Percentiles rank a stretch among this genome's conserved stretches.
These are phyloP conservation scores for Ganoderma sp. DNA, from an alignment of 1,284 basidiomycete species.

Conservation along the genomic window DNA sequence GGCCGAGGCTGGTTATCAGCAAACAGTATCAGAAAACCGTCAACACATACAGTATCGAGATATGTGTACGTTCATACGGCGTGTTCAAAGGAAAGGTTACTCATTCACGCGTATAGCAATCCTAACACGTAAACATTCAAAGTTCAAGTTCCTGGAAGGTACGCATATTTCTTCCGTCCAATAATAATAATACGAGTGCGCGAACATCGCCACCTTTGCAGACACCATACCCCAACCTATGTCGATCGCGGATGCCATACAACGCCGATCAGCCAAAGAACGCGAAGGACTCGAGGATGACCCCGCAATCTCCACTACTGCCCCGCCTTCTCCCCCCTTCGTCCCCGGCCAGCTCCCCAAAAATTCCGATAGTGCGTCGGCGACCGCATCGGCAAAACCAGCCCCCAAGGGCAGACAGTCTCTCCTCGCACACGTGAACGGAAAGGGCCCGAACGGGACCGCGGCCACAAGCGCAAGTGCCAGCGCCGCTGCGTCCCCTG, in stretches of 20 bases:
- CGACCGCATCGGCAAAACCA: constrained; percentile 11
- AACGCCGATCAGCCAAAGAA: constrained; percentile 59
- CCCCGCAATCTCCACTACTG: constrained; percentile 55
- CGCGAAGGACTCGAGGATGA: constrained; percentile 63
- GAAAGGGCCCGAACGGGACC: constrained; percentile 25
- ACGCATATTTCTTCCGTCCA: constrained; percentile 21
- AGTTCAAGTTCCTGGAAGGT: constrained; percentile 76
- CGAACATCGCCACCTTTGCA: constrained; percentile 37
- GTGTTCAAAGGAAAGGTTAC: constrained; percentile 4
- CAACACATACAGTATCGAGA: constrained; percentile 67
- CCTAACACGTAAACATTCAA: constrained; percentile 62
- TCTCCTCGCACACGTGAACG: constrained; percentile 29
- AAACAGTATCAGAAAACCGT: constrained; percentile 58
- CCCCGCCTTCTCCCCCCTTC: constrained; percentile 29
- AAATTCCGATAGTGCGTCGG: constrained; percentile 15
- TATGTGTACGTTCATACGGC: constrained; percentile 56
- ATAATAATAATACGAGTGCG: not conserved
- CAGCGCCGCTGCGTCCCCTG: constrained; percentile 17
- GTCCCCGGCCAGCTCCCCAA: constrained; percentile 18
- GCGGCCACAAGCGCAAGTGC: not conserved
- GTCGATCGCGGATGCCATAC: constrained; percentile 61
- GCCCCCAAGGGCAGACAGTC: constrained; percentile 28
- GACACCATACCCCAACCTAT: constrained; percentile 73
- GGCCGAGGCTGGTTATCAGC: constrained; percentile 60
- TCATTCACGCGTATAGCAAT: constrained; percentile 48